These are phyloP conservation scores for Rhodomyrtus psidioides DNA, from an alignment of 441 rosid genomes.

Conservation along the genomic window DNA sequence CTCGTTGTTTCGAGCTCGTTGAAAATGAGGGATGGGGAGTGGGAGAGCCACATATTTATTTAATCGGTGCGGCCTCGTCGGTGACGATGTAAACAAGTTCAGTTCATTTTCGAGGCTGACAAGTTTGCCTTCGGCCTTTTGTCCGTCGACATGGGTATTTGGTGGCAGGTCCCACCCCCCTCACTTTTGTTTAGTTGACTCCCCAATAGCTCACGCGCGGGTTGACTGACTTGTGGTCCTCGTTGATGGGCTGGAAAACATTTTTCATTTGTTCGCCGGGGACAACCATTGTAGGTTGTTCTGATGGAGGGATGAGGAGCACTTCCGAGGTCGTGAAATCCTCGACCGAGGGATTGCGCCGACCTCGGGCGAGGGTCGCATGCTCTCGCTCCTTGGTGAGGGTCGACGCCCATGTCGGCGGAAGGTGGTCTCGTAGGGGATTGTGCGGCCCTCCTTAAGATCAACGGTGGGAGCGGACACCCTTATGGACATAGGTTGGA, in stretches of 20 bases:
- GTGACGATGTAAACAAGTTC: not conserved
- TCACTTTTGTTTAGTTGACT: not conserved
- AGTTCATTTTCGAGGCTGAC: not conserved
- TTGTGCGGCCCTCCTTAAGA: not conserved
- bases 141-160: not conserved
- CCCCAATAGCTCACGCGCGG: not conserved
- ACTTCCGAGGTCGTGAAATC: not conserved
- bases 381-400: not conserved
- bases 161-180: not conserved
- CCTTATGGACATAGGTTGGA: not conserved
- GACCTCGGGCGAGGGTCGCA: not conserved
- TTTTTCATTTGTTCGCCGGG: not conserved
- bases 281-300: too few relatives aligned
- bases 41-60: fast-evolving
- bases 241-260: not conserved
- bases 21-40: not conserved
- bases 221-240: not conserved
- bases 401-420: fast-evolving
- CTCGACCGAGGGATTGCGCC: not conserved
- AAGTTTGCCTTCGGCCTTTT: not conserved
- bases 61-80: not conserved
- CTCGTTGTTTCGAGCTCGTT: not conserved
- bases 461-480: not conserved
- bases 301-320: not conserved
- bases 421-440: not conserved